Conservation (phyloP, 2,329 filamentous ascomycete genomes). For the Colletotrichum sp. region DNA sequence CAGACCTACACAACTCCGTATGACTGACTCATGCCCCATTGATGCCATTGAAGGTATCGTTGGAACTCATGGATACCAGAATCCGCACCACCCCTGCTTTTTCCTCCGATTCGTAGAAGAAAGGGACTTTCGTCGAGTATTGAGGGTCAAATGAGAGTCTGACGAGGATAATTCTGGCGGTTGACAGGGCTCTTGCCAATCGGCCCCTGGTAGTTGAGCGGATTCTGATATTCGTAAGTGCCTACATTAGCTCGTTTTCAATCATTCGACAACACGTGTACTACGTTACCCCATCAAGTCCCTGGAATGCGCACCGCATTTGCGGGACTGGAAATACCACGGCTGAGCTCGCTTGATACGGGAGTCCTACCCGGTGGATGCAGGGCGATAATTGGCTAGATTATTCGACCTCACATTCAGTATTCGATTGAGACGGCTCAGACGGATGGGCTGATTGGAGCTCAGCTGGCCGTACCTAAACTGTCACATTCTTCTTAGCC, state of each 20-base stretch:
- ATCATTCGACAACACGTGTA: not conserved
- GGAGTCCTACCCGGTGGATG: not conserved
- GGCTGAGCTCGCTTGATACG: not conserved
- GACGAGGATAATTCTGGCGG: not conserved
- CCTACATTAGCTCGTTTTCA: not conserved
- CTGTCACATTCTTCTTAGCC: not conserved
- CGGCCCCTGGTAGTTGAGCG: not conserved
- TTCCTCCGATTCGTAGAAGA: not conserved
- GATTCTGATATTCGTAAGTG: not conserved
- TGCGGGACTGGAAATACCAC: not conserved
- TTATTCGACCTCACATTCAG: not conserved
- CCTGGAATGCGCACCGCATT: not conserved
- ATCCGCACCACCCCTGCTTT: not conserved
- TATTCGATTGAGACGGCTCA: not conserved
- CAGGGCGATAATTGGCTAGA: not conserved
- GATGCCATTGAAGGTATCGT: not conserved
- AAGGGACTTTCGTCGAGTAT: not conserved
- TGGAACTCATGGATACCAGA: not conserved
- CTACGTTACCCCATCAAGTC: not conserved
- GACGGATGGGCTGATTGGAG: not conserved
- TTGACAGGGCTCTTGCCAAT: not conserved
- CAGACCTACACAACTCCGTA: not conserved
- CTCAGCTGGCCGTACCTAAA: not conserved
- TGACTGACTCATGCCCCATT: not conserved
- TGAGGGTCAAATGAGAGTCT: not conserved